These are phyloP conservation scores for Verticillium nonalfalfae DNA, from an alignment of 2,329 filamentous ascomycete species.

Conservation along the genomic window DNA sequence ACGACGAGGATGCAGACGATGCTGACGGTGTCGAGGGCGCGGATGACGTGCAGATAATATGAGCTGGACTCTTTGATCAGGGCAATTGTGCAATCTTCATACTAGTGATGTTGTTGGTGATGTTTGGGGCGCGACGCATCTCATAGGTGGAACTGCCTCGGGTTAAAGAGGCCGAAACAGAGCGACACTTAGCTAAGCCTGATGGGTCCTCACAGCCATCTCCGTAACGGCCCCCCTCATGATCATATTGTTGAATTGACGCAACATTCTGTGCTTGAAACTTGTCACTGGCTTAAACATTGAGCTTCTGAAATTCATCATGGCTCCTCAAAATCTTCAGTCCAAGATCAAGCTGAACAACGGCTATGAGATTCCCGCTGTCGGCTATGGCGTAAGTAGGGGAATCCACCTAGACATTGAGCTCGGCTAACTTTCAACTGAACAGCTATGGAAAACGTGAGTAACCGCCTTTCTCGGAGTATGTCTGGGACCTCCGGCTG, in stretches of 20 bases:
- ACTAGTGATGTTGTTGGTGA: background rate
- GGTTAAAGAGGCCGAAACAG: background rate
- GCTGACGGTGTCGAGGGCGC: conserved; percentile 12
- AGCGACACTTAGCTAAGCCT: background rate
- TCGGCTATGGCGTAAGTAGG: conserved; percentile 47
- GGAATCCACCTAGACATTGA: conserved; percentile 1
- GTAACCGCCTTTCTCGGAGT: conserved; percentile 5
- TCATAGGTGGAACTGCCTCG: background rate
- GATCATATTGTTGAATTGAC: background rate
- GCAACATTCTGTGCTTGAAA: background rate
- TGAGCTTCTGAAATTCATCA: conserved; percentile 17
- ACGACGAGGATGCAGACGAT: conserved; percentile 56
- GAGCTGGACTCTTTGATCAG: background rate
- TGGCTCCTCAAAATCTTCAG: conserved; percentile 39
- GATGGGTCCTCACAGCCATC: background rate
- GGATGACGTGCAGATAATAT: background rate
- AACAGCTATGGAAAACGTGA: conserved; percentile 48
- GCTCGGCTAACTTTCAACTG: conserved; percentile 3
- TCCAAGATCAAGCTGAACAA: conserved; percentile 48
- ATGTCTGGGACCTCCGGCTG: background rate
- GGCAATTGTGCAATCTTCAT: background rate
- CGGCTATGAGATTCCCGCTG: conserved; percentile 43
- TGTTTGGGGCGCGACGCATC: background rate
- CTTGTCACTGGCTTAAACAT: background rate
- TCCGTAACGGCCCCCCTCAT: background rate